Evolutionary conservation across 2,329 filamentous ascomycete species (phyloP), one percentile per base, ranked within the genome.

Genomic region (Lasiodiplodia hormozganensis): DNA sequence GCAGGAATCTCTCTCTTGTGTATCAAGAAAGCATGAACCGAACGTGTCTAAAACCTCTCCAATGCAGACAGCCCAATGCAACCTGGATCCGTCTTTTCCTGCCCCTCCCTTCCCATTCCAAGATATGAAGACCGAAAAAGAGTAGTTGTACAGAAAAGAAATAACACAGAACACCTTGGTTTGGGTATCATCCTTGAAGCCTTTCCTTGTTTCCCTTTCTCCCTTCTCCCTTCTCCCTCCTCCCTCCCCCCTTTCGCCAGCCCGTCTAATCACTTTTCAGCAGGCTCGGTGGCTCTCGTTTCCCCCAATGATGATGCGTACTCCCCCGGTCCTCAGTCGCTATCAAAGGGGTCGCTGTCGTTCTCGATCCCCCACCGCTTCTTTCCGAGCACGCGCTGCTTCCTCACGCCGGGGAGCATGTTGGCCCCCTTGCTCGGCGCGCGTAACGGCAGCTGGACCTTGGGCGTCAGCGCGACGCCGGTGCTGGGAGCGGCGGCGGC

Each of bases 301-400:
- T 34, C 31, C 8, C 31, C 31, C 31, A 31, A 8, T 10, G 6
- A 23, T 18, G 3, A 36, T 14, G 5, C 40, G 11, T 4, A 18
- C 40, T 43, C 7, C 16, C 16, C 40, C 6, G 43, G 10, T 16
- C 8, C 21, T 58, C 7, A 67, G 10, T 57, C 31, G 12, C 65
- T 67, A 4, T 67, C 65, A 21, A 67, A 67, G 28, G 66, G 66
- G 47, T 68, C 66, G 23, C 62, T 62, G 47, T 68, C 66, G 23
- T 68, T 62, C 56, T 68, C 66, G 4, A 62, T 38, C 23, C 38
- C 79, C 82, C 82, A 85, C 76, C 79, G 82, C 75, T 82, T 83
- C 64, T 85, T 85, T 11, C 56, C 56, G 40, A 85, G 72, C 62
- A 84, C 81, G 69, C 82, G 77, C 77, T 84, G 81, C 76, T 83